phyloP scores from a whole-genome alignment of 371 early-diverging fungal genomes.

The Circinella umbellata region DNA sequence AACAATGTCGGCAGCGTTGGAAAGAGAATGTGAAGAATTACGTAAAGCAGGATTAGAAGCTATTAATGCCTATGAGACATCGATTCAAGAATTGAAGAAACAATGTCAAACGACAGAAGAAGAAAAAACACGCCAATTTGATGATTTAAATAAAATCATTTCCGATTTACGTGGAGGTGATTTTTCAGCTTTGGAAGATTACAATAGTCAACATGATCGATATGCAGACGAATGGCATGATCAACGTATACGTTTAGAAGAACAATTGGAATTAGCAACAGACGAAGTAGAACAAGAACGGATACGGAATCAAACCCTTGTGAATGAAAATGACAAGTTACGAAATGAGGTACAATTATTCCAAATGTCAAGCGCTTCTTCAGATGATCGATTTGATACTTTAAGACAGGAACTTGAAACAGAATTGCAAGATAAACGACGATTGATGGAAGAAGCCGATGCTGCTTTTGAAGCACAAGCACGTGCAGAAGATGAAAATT shows the following conservation, averaged over 20 bases:
- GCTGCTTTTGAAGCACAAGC: slow-evolving; percentile 47
- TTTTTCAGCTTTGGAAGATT: slow-evolving; percentile 25
- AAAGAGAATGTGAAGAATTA: slow-evolving; percentile 47
- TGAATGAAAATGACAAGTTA: slow-evolving; percentile 24
- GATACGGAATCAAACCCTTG: slow-evolving; percentile 18
- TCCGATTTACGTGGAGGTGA: slow-evolving; percentile 33
- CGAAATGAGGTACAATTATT: slow-evolving; percentile 26
- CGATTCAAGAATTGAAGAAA: slow-evolving; percentile 25
- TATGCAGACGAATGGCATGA: slow-evolving; percentile 27
- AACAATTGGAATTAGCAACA: slow-evolving; percentile 44
- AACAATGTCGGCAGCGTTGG: slow-evolving; percentile 31
- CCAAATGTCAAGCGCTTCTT: slow-evolving; percentile 15
- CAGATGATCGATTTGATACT: slow-evolving; percentile 27
- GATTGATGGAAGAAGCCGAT: slow-evolving; percentile 48
- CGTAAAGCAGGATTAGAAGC: slow-evolving; percentile 38
- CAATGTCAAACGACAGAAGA: slow-evolving; percentile 12
- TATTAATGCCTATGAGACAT: slow-evolving; percentile 37
- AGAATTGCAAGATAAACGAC: slow-evolving; percentile 43
- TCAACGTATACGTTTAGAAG: slow-evolving; percentile 45
- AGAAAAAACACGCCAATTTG: slow-evolving; percentile 18
- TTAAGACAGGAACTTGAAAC: slow-evolving; percentile 39
- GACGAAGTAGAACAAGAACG: slow-evolving; percentile 38
- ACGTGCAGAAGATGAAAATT: slow-evolving; percentile 42
- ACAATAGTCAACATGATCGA: slow-evolving; percentile 14
- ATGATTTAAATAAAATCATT: slow-evolving; percentile 19